Conservation (phyloP, 164 flowering plant species). For the Stephania yunnanensis region DNA sequence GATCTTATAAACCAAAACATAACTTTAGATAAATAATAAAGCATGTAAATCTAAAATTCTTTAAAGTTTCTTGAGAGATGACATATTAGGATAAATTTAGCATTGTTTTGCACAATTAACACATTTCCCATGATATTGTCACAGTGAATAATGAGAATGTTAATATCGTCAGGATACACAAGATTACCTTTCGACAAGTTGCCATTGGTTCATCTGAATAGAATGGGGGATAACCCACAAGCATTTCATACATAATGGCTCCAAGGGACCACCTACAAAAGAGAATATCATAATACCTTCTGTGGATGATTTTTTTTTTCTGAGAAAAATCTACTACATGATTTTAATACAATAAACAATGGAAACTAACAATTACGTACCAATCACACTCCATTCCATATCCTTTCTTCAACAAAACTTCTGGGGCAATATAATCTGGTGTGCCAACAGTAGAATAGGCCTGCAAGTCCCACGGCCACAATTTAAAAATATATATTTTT, state of each 20-base stretch:
- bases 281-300: not conserved
- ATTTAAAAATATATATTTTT: not conserved
- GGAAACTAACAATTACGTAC: conserved; percentile 24
- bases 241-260: conserved; percentile 78
- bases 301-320: not conserved
- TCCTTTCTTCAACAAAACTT: conserved; percentile 92
- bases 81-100: not conserved
- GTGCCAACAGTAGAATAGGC: conserved; percentile 99
- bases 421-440: conserved; percentile 97
- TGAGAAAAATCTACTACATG: not conserved
- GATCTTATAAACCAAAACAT: not conserved
- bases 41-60: not conserved
- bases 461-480: conserved; percentile 29
- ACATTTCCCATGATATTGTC: not conserved
- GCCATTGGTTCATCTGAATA: conserved; percentile 80
- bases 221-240: conserved; percentile 71
- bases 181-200: conserved; percentile 63
- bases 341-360: not conserved
- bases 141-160: not conserved
- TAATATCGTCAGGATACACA: not conserved
- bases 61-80: not conserved
- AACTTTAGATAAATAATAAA: not conserved
- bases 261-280: conserved; percentile 69
- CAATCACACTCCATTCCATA: conserved; percentile 99
- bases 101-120: not conserved